Evolutionary conservation across 176 grass and related monocot species (phyloP).

Genomic region (Lolium multiflorum): DNA sequence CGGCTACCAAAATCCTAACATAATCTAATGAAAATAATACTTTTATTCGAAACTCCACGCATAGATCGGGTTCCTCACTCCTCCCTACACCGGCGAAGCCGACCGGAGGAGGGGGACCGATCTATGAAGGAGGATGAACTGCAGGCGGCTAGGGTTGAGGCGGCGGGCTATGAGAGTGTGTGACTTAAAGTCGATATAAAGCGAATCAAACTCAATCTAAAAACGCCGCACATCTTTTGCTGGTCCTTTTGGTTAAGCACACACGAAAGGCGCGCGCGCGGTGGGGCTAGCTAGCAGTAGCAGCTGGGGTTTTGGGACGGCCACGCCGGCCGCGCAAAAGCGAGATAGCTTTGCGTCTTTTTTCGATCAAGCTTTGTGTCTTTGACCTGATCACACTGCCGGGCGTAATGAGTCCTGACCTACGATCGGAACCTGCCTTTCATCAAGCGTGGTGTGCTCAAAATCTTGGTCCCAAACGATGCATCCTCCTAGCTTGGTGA

Average conservation of each 20-base stretch:
- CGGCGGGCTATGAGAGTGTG: too few species aligned
- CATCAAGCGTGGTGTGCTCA: slow-evolving; percentile 44
- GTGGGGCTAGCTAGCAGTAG: background rate
- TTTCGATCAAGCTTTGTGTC: slow-evolving; percentile 18
- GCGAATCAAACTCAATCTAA: slow-evolving; percentile 30
- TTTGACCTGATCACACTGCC: slow-evolving; percentile 36
- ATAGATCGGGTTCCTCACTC: too few species aligned
- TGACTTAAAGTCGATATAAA: slow-evolving; percentile 48
- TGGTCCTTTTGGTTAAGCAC: slow-evolving; percentile 44
- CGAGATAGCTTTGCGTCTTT: slow-evolving; percentile 16
- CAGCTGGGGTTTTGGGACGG: slow-evolving; percentile 25
- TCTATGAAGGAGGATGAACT: too few species aligned
- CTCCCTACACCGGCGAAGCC: too few species aligned
- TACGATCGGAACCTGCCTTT: background rate
- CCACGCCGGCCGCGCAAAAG: slow-evolving; percentile 45
- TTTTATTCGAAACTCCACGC: too few species aligned
- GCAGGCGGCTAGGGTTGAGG: too few species aligned
- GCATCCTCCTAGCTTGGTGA: background rate
- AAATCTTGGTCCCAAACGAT: slow-evolving; percentile 11
- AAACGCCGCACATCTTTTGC: slow-evolving; percentile 44
- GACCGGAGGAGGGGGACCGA: too few species aligned
- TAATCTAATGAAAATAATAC: too few species aligned
- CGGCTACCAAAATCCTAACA: too few species aligned
- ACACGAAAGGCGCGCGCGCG: slow-evolving; percentile 4
- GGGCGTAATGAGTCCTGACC: background rate